Evolutionary conservation across 805 yeast genomes (phyloP), one percentile per base, ranked within the genome.

Genomic region (Starmerella sirachaensis): DNA sequence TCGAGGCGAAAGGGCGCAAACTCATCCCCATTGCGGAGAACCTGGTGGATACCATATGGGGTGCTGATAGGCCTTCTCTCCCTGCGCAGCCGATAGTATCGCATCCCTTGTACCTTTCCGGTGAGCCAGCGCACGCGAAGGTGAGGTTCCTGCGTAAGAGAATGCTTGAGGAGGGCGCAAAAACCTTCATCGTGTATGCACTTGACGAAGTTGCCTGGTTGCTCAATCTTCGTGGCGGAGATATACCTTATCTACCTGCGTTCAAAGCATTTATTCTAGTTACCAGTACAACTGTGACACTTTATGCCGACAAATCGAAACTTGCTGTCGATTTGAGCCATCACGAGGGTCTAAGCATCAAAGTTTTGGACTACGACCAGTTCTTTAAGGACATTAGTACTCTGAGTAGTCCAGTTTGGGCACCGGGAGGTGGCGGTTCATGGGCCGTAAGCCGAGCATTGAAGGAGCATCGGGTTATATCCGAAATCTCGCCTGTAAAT

Each of bases 181-280:
- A 17, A 50, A 66, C 72, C 1, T 62, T 82, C 31, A 60, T 85
- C 6, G 63, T 82, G 3, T 66, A 75, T 18, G 73, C 84, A 1
- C 60, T 86, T 33, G 96, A 86, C 61, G 94, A 86, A 49, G 73
- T 85, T 45, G 91, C 94, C 6, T 86, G 95, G 95, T 60, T 85
- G 29, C 69, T 85, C 54, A 88, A 88, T 54, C 61, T 88, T 39
- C 72, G 98, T 46, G 82, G 86, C 5, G 70, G 68, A 17, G 97
- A 88, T 56, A 77, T 88, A 41, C 77, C 76, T 4, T 88, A 69
- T 55, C 78, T 78, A 52, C 96, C 97, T 0, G 88, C 85, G 2
- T 91, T 88, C 56, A 84, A 75, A 59, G 65, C 86, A 7, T 80
- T 76, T 50, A 63, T 72, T 1, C 57, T 77, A 9, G 63, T 77